phyloP scores from a whole-genome alignment of 2,329 filamentous ascomycete genomes.

The Chaetomium sp. region DNA sequence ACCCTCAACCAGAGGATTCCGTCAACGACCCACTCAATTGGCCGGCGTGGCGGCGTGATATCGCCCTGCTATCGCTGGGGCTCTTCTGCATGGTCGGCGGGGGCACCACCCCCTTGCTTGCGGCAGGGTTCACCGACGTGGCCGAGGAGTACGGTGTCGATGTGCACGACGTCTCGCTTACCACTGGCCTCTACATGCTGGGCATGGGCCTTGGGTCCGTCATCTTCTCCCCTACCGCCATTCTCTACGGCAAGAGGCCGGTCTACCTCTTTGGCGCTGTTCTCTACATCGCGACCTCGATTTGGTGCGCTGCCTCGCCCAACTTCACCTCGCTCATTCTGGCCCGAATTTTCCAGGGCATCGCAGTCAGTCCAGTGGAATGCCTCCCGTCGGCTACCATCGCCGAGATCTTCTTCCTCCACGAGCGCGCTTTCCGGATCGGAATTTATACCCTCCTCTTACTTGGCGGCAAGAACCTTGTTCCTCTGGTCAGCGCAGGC shows the following conservation, averaged over 20 bases:
- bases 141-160: conserved; percentile 65
- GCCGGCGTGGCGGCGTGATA: conserved; percentile 78
- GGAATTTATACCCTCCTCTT: conserved; percentile 91
- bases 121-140: conserved; percentile 85
- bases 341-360: conserved; percentile 82
- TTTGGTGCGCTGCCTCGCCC: conserved; percentile 87
- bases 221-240: conserved; percentile 84
- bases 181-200: conserved; percentile 92
- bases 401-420: conserved; percentile 93
- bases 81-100: conserved; percentile 93
- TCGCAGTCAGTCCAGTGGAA: conserved; percentile 87
- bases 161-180: conserved; percentile 75
- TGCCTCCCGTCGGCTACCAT: conserved; percentile 92
- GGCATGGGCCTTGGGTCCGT: conserved; percentile 85
- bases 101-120: conserved; percentile 86
- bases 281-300: conserved; percentile 72
- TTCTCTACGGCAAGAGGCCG: conserved; percentile 85
- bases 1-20: conserved; percentile 90
- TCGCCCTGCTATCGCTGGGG: conserved; percentile 77
- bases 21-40: conserved; percentile 92
- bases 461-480: conserved; percentile 86
- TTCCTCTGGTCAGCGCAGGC: conserved; percentile 82
- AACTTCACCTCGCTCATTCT: conserved; percentile 77
- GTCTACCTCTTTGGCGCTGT: conserved; percentile 80
- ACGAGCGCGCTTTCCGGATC: conserved; percentile 88